A percentile compares a stretch with the other conserved stretches of the same genome.
These are phyloP conservation scores for Piloderma croceum DNA, from an alignment of 768 basidiomycete species.

Conservation along the genomic window DNA sequence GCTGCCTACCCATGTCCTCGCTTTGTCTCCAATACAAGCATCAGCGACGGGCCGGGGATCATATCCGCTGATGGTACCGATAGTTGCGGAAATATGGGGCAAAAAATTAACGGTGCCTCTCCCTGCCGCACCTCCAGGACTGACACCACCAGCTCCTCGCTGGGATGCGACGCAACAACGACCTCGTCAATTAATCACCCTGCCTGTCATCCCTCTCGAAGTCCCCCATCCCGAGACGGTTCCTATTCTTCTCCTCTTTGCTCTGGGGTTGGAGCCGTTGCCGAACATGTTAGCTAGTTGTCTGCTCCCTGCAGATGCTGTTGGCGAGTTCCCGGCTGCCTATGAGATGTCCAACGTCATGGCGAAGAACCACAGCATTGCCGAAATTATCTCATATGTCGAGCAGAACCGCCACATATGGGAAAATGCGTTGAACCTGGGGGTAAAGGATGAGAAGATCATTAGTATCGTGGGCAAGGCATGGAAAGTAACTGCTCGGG, in stretches of 20 bases:
- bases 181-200: slow-evolving; percentile 34
- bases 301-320: slow-evolving; percentile 46
- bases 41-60: slow-evolving; percentile 23
- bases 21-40: slow-evolving; percentile 31
- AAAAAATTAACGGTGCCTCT: too few relatives aligned
- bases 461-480: slow-evolving; percentile 49
- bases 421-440: slow-evolving; percentile 56
- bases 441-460: slow-evolving; percentile 39
- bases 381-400: slow-evolving; percentile 30
- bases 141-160: slow-evolving; percentile 28
- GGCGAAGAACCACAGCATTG: slow-evolving; percentile 34
- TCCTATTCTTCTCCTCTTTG: slow-evolving; percentile 55
- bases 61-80: slow-evolving; percentile 46
- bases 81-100: slow-evolving; percentile 44
- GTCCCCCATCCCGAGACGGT: slow-evolving; percentile 53
- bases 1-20: slow-evolving; percentile 55
- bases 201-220: slow-evolving; percentile 45
- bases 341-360: slow-evolving; percentile 52
- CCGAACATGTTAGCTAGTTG: slow-evolving; percentile 41
- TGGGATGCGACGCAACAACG: slow-evolving; percentile 30
- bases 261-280: slow-evolving; percentile 46
- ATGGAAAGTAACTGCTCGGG: slow-evolving; percentile 74
- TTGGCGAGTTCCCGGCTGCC: slow-evolving; percentile 58
- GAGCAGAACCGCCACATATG: slow-evolving; percentile 56
- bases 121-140: slow-evolving; percentile 26